Evolutionary conservation across 208 protist genomes (phyloP), one percentile per base, ranked within the genome.

Genomic region (Wallacemonas sp.): DNA sequence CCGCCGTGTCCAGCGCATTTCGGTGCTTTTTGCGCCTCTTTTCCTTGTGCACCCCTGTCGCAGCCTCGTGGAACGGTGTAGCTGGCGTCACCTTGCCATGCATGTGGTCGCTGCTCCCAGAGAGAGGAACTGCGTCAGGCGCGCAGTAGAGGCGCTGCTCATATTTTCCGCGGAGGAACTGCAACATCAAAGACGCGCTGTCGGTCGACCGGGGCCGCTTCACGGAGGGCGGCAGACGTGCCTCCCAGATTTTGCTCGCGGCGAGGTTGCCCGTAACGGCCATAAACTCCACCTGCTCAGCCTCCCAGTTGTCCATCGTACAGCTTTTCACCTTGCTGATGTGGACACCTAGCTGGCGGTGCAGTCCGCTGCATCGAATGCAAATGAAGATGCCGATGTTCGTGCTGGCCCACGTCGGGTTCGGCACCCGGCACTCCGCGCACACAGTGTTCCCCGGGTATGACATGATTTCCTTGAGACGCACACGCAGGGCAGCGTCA

Each of bases 281-380:
- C 78, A 93, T 91, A 39, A 84, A 83, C 6, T 68, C 74, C 42
- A 93, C 78, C 63, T 93, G 81, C 44, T 78, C 79, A 37, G 68
- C 45, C 30, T 91, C 83, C 87, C 87, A 93, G 3, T 86, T 55
- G 55, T 93, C 87, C 87, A 93, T 93, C 17, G 85, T 95, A 53
- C 84, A 83, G 55, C 85, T 94, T 29, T 84, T 80, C 33, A 98
- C 88, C 54, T 90, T 85, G 60, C 80, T 94, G 41, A 97, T 78
- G 65, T 97, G 89, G 36, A 94, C 89, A 9, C 94, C 94, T 0
- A 98, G 79, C 60, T 90, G 90, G 13, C 94, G 81, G 65, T 98
- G 94, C 17, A 97, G 76, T n/a, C 92, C 92, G 45, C 90, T 81
- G 66, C 94, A 98, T 1, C 90, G 81, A 32, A 94, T 82, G 54